Evolutionary conservation across 2,329 filamentous ascomycete species (phyloP).

Genomic region (Colletotrichum truncatum): DNA sequence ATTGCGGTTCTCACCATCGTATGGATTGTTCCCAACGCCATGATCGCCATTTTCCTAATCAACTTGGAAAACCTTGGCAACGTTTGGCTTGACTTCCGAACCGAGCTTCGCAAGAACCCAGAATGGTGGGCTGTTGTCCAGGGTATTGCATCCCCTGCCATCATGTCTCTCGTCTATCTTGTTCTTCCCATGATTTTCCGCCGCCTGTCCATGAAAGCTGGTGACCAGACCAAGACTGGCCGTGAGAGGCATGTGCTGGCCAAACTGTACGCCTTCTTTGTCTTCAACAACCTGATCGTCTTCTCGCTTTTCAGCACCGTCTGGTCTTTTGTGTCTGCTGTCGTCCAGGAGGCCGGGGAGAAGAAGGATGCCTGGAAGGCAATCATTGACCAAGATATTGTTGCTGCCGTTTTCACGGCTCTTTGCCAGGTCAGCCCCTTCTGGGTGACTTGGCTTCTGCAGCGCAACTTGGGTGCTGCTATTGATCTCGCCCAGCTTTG

Average conservation of each 20-base stretch:
- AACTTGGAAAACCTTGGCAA: constrained; percentile 82
- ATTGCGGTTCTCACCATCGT: constrained; percentile 80
- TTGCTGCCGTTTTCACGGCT: constrained; percentile 72
- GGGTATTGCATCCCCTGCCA: constrained; percentile 87
- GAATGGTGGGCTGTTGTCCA: constrained; percentile 87
- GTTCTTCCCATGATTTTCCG: constrained; percentile 92
- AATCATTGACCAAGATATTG: constrained; percentile 71
- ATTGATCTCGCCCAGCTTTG: constrained; percentile 91
- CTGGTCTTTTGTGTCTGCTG: constrained; percentile 76
- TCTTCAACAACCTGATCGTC: constrained; percentile 95
- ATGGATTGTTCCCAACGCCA: constrained; percentile 91
- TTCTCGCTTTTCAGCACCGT: constrained; percentile 91
- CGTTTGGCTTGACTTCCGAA: constrained; percentile 81
- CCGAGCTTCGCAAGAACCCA: constrained; percentile 68
- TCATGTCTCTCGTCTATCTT: constrained; percentile 89
- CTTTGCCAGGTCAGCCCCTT: constrained; percentile 87
- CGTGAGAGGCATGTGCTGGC: constrained; percentile 90
- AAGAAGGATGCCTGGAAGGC: constrained; percentile 74
- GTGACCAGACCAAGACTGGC: constrained; percentile 91
- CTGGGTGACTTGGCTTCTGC: constrained; percentile 93
- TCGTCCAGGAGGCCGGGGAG: constrained; percentile 65
- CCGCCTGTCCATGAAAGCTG: constrained; percentile 81
- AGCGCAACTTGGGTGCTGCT: constrained; percentile 92
- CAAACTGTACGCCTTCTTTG: constrained; percentile 94
- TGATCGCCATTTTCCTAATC: constrained; percentile 93